Base-by-base conservation (phyloP, 75 land plant species). In the Larix kaempferi region DNA sequence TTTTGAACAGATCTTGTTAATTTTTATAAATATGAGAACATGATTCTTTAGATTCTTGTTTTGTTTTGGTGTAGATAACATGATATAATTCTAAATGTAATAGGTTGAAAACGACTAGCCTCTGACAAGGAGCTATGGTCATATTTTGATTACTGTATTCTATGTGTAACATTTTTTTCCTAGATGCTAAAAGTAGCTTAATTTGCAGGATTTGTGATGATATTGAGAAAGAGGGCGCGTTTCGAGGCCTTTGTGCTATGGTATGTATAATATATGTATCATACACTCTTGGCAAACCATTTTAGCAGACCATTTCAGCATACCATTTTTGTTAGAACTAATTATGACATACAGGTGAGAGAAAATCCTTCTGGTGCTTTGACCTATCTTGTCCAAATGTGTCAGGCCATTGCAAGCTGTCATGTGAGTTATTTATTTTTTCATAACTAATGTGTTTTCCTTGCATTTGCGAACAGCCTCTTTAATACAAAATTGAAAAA, bases 211-310 rank as follows among this genome's bases (percentile, higher is more conserved):
- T 96, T 65, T 88, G 99, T 41, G 99, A 96, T 88, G 99, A 96
- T 79, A 80, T 87, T 75, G 99, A 96, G 61, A 96, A 96, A 57
- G 99, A 96, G 75, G 98, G 94, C 83, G 99, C 99, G 6, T 96
- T 96, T 73, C 85, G 95, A 75, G 99, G 99, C 56, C 89, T 96
- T 39, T 96, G 99, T 89, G 95, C 99, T 57, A 86, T 96, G 88
- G 99, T 96, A 90, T 60, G 73, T 67, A 74, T 41, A 19, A 75
- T 33, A 59, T 57, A 27, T 37, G 35, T 74, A 27, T 14, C 23
- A 10, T 69, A 57, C 8, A 74, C 12, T 33, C 41, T 39, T 11
- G 25, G 7, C 37, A 35, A 23, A 27, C 82, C 23, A 39, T 71
- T 26, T 64, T 17, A 56, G 5, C 27, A 52, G 49, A 62, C 69